Percentiles rank a stretch among this genome's conserved stretches.
phyloP scores from a whole-genome alignment of 331 rosid species.

The Cydonia oblonga region DNA sequence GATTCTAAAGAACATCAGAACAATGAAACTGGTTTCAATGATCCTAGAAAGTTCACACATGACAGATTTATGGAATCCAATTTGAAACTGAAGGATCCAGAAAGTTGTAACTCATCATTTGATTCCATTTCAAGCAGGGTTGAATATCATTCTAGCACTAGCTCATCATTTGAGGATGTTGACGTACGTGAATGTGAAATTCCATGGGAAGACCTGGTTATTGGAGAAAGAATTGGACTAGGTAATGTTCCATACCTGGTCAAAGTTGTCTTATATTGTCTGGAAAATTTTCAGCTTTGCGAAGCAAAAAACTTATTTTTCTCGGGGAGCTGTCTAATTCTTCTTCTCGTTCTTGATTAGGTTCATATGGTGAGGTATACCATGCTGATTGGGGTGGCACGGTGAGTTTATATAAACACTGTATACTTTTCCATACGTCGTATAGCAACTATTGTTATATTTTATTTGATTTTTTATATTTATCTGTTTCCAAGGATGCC shows the following conservation, averaged over 20 bases:
- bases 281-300: not conserved
- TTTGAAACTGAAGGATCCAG: constrained; percentile 52
- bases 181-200: constrained; percentile 92
- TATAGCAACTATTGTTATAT: not conserved
- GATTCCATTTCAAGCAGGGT: constrained; percentile 43
- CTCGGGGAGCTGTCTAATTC: not conserved
- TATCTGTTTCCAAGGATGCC: not conserved
- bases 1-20: constrained; percentile 31
- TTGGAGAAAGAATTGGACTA: constrained; percentile 94
- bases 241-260: constrained; percentile 44
- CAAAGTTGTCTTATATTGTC: not conserved
- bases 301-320: not conserved
- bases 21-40: constrained; percentile 29
- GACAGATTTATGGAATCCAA: constrained; percentile 54
- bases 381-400: constrained; percentile 98
- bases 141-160: constrained; percentile 19
- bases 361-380: constrained; percentile 98
- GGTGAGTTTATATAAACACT: constrained; percentile 40
- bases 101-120: constrained; percentile 40
- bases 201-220: constrained; percentile 84
- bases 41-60: constrained; percentile 39
- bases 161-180: constrained; percentile 62
- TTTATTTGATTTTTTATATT: not conserved
- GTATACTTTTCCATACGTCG: not conserved
- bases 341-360: constrained; percentile 30